A percentile compares a stretch with the other conserved stretches of the same genome.
These are phyloP conservation scores for Macaranga tanarius DNA, from an alignment of 441 rosid species.

Conservation along the genomic window DNA sequence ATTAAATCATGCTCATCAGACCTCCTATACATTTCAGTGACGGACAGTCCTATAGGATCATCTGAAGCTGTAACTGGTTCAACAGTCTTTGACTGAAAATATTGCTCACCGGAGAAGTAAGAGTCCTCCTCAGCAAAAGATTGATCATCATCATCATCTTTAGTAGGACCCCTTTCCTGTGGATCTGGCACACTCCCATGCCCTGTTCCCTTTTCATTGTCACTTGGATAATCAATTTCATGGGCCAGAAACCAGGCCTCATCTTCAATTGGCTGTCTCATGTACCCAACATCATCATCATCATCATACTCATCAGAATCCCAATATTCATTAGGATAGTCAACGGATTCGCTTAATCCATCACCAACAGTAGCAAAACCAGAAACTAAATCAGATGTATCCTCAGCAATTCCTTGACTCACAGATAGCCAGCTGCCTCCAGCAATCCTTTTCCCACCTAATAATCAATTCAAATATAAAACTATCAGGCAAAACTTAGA, in stretches of 20 bases:
- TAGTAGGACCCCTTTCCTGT: constrained; percentile 60
- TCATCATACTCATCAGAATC: constrained; percentile 98
- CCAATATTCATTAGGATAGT: constrained; percentile 93
- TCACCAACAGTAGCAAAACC: constrained; percentile 98
- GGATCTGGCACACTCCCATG: constrained; percentile 77
- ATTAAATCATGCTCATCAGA: constrained; percentile 60
- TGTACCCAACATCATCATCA: constrained; percentile 94
- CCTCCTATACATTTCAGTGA: constrained; percentile 62
- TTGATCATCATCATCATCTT: constrained; percentile 86
- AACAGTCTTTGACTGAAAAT: constrained; percentile 59
- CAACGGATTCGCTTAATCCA: constrained; percentile 91
- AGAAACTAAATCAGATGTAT: constrained; percentile 90
- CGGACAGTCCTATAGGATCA: constrained; percentile 59
- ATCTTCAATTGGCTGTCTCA: constrained; percentile 95
- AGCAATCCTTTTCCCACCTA: constrained; percentile 75
- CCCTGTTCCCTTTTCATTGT: constrained; percentile 86
- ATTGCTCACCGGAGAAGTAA: constrained; percentile 80
- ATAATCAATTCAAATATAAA: constrained; percentile 22
- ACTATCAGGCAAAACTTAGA: constrained; percentile 7
- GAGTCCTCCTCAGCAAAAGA: constrained; percentile 95
- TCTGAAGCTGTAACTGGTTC: constrained; percentile 66
- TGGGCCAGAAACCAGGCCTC: constrained; percentile 97
- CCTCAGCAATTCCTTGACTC: constrained; percentile 94
- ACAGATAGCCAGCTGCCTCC: constrained; percentile 98
- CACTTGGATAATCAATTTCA: constrained; percentile 99